These are phyloP conservation scores for Aspergillus ustus DNA, from an alignment of 2,329 filamentous ascomycete genomes.

Conservation along the genomic window DNA sequence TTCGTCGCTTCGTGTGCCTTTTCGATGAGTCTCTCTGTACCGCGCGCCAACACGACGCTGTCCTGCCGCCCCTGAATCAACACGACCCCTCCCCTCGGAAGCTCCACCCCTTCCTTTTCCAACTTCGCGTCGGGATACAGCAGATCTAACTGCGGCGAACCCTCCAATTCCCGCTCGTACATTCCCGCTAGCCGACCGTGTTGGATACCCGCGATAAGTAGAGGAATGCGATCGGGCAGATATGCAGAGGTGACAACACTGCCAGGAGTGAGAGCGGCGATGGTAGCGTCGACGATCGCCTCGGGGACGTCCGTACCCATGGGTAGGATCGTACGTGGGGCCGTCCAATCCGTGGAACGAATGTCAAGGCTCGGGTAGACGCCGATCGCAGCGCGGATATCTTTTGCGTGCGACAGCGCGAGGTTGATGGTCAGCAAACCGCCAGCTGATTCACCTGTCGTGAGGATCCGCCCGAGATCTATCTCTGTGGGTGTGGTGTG, in stretches of 20 bases:
- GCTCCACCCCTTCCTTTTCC: constrained; percentile 25
- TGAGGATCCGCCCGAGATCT: constrained; percentile 33
- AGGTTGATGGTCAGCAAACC: constrained; percentile 36
- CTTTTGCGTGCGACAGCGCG: constrained; percentile 31
- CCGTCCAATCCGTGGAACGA: constrained; percentile 23
- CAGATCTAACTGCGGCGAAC: constrained; percentile 9
- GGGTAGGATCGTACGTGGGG: constrained; percentile 17
- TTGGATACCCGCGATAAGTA: constrained; percentile 27
- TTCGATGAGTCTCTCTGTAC: constrained; percentile 34
- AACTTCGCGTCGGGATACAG: constrained; percentile 38
- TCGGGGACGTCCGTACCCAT: constrained; percentile 22
- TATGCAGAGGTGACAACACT: constrained; percentile 22
- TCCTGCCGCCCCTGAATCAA: constrained; percentile 43
- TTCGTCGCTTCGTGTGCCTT: constrained; percentile 29
- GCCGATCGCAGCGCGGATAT: constrained; percentile 36
- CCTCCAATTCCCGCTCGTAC: constrained; percentile 28
- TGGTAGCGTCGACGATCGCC: constrained; percentile 19
- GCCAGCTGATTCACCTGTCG: constrained; percentile 37
- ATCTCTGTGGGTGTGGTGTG: constrained; percentile 21
- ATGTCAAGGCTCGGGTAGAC: constrained; percentile 41
- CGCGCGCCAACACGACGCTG: constrained; percentile 34
- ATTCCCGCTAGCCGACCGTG: constrained; percentile 22
- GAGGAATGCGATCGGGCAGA: constrained; percentile 15
- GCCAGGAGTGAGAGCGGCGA: constrained; percentile 13
- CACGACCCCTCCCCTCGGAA: constrained; percentile 37